phyloP scores from a whole-genome alignment of 2,329 filamentous ascomycete species.

The Cladobotryum protrusum region DNA sequence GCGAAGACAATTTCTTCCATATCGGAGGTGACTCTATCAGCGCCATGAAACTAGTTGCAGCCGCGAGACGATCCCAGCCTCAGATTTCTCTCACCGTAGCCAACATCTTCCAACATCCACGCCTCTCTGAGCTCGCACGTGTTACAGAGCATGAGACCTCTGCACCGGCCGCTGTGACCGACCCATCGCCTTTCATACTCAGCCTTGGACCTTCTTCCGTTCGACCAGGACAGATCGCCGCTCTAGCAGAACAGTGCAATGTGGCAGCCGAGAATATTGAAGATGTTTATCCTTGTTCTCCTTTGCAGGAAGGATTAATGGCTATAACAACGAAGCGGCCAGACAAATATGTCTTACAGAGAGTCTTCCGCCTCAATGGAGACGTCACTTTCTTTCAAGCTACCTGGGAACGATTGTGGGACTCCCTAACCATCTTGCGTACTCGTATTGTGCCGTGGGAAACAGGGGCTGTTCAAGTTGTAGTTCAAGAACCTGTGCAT shows the following conservation, averaged over 20 bases:
- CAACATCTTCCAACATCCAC: not conserved
- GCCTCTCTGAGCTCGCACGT: not conserved
- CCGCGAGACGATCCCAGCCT: not conserved
- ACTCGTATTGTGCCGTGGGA: conserved; percentile 5
- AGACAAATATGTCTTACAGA: conserved; percentile 1
- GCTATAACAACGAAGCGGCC: conserved; percentile 1
- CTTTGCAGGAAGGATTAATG: conserved; percentile 3
- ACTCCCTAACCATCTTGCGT: conserved; percentile 2
- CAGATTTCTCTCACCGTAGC: not conserved
- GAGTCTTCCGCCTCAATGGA: conserved; percentile 4
- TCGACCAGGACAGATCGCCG: not conserved
- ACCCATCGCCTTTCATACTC: not conserved
- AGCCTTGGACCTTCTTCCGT: not conserved
- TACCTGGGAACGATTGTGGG: conserved; percentile 1
- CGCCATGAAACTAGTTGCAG: not conserved
- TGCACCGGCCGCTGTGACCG: not conserved
- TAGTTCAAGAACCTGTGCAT: not conserved
- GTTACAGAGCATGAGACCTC: not conserved
- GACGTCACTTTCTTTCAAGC: not conserved
- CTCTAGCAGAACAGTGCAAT: conserved; percentile 2
- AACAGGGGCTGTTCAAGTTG: conserved; percentile 4
- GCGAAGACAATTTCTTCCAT: not conserved
- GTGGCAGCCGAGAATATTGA: conserved; percentile 4
- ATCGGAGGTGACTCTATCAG: not conserved
- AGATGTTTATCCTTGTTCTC: conserved; percentile 3